phyloP scores from a whole-genome alignment of 2,329 filamentous ascomycete genomes.

The Apiospora marii region DNA sequence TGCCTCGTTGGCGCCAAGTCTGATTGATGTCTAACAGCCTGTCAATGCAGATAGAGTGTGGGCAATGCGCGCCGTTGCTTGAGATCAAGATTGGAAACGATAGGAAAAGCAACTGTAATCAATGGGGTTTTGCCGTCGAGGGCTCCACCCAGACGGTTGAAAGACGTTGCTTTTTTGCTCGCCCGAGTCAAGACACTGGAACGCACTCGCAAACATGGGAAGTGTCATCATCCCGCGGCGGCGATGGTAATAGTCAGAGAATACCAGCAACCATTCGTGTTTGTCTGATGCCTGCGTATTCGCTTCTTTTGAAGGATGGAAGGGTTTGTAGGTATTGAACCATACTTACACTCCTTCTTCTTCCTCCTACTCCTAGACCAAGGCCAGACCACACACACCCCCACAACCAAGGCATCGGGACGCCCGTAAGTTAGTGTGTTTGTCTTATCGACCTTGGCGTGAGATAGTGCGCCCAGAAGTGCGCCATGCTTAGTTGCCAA shows the following conservation, averaged over 20 bases:
- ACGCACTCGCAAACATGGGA: neutral
- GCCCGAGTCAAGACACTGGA: conserved; percentile 3
- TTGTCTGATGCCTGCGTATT: neutral
- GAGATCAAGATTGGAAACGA: conserved; percentile 1
- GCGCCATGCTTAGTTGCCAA: neutral
- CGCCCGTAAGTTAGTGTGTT: conserved; percentile 3
- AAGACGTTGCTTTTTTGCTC: neutral
- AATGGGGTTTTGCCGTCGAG: too few species aligned
- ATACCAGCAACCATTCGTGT: neutral
- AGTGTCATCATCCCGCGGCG: neutral
- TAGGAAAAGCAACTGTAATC: neutral
- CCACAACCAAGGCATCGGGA: conserved; percentile 11
- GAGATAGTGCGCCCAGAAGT: neutral
- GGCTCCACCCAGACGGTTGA: too few species aligned
- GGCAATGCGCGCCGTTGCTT: conserved; percentile 7
- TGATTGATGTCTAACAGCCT: neutral
- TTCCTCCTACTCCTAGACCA: neutral
- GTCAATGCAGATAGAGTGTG: conserved; percentile 8
- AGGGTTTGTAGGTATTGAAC: neutral
- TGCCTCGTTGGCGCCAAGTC: neutral
- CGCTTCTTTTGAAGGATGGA: neutral
- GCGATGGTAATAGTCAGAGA: neutral
- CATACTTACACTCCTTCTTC: neutral
- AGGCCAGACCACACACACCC: neutral
- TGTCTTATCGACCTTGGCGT: neutral